Conservation (phyloP, 108 stramenopile genomes). For the Pseudonitzschia delicatissima region DNA sequence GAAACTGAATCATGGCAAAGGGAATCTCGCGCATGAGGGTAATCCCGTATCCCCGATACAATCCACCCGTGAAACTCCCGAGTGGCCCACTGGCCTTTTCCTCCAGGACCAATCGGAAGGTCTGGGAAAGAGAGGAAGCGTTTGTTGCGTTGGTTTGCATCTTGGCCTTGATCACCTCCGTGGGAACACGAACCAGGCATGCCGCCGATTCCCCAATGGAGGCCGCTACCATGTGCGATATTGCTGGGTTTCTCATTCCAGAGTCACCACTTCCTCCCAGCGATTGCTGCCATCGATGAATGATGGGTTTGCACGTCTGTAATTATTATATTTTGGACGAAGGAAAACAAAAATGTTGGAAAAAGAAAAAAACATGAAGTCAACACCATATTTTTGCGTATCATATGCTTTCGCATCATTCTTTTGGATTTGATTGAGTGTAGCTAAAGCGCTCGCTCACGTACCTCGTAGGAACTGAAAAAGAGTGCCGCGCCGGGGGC, state of each 20-base stretch:
- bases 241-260: conserved; percentile 18
- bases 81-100: conserved; percentile 52
- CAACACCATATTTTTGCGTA: too few relatives aligned
- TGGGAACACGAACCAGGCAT: conserved; percentile 96
- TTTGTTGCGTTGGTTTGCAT: conserved; percentile 84
- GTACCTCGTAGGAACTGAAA: conserved; percentile 92
- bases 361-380: too few relatives aligned
- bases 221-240: conserved; percentile 90
- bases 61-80: conserved; percentile 51
- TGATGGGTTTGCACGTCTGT: conserved; percentile 54
- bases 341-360: too few relatives aligned
- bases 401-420: too few relatives aligned
- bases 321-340: too few relatives aligned
- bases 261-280: neutral
- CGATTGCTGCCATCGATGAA: conserved; percentile 36
- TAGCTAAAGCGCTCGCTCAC: too few relatives aligned
- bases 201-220: conserved; percentile 90
- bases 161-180: conserved; percentile 96
- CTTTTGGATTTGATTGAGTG: too few relatives aligned
- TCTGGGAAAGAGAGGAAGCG: conserved; percentile 43
- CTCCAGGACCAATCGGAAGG: conserved; percentile 50
- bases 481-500: conserved; percentile 94
- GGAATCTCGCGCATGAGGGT: conserved; percentile 90
- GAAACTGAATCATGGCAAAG: conserved; percentile 90
- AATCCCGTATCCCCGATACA: conserved; percentile 88